Evolutionary conservation across 2,329 filamentous ascomycete species (phyloP), one percentile per base, ranked within the genome.

Genomic region (Alternaria longipes): DNA sequence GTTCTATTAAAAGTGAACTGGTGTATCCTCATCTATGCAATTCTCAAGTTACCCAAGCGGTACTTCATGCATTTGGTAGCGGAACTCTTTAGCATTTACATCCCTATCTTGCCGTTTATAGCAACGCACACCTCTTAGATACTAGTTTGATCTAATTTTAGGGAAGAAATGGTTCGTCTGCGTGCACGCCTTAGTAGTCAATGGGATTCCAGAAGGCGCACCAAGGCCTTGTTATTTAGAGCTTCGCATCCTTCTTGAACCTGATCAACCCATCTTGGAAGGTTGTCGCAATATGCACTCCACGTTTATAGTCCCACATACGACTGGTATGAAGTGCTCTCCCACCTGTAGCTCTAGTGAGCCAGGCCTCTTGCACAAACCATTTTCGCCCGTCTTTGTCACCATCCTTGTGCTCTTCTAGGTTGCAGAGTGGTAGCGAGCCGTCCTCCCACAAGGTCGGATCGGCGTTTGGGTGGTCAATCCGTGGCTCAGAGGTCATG

Each of bases 181-280:
- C 38, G 8, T 20, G 18, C 5, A 12, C 4, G 8, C 22, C 18
- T 7, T 14, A 42, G 40, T 16, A 24, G 40, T 24, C 40, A 6
- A 7, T 6, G 18, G 5, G 12, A 9, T 4, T 8, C 9, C 20
- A 7, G 40, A 41, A 18, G 40, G 1, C 5, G 11, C 40, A 22
- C 18, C 11, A 18, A 41, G 18, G 40, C 6, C 40, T 41, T 18
- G 1, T 41, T 11, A 12, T 41, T 34, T 20, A 49, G 46, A 49
- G 30, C 6, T 49, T 49, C 32, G 30, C 46, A 49, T 49, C 50
- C 7, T 28, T 22, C 22, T 60, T 65, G 38, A 78, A 72, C 32
- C 72, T 63, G 11, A 77, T 59, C 46, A 77, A 20, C 2, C 74
- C 75, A 64, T 78, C 75, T 36, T 78, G 76, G 18, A 74, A 71